Base-by-base conservation (phyloP, 192 early-diverging fungal genomes). In the Backusella psychrophila region DNA sequence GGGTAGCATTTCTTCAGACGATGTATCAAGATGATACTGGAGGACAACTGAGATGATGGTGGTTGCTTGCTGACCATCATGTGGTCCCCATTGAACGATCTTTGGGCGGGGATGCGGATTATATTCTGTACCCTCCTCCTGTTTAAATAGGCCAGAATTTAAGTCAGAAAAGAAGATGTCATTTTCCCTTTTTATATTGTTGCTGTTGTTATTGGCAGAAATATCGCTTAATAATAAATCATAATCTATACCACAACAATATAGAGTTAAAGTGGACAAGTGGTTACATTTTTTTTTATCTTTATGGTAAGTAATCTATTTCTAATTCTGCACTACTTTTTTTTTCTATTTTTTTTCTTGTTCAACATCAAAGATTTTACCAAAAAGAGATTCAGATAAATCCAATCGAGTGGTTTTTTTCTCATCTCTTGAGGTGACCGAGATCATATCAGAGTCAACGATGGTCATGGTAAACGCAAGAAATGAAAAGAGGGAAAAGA, bases 311-410 rank as follows among this genome's bases (percentile, higher is more conserved):
- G 53, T 59, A 23, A 21, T 26, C 8, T 59, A 26, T 59, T 26
- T 59, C 21, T 59, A 9, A 26, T 38, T 11, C 23, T 23, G 21
- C 44, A 49, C 44, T 19, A 49, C 17, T 3, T 38, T 36, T 36
- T 36, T 36, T 36, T 36, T 36, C 3, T 36, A 3, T 36, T 36
- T 36, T 36, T 41, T 41, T 41, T 53, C 21, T 53, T 53, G 19
- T n/a, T 53, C 6, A 21, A 53, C 7, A 53, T 53, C 6, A 21
- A 53, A 21, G 21, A 44, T 59, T 59, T 66, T 68, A 68, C 66
- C 66, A 68, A 68, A 68, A 36, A 68, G 35, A 68, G 66, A 68
- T 68, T 68, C 66, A 36, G 66, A 68, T 6, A 68, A 36, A 68
- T 68, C 34, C 35, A 69, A 69, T 9, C 36, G 41, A 2, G 35